Evolutionary conservation across 1,139 yeast genomes (phyloP), one percentile per base, ranked within the genome.

Genomic region (Meyerozyma sp.): DNA sequence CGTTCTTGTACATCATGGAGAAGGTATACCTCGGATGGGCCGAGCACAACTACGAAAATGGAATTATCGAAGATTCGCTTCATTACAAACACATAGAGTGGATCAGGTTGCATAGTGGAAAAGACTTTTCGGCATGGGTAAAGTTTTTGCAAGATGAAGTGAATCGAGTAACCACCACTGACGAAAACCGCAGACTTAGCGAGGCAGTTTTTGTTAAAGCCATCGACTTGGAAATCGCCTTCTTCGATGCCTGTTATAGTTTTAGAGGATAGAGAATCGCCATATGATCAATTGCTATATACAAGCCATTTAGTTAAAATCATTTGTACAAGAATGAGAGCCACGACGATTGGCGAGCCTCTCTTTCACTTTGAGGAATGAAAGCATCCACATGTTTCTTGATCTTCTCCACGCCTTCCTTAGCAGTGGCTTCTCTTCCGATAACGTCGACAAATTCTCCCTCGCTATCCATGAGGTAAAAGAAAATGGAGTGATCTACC

Each of bases 401-500:
- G 55, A 93, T 87, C 65, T 86, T 85, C 40, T 77, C 80, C n/a
- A 83, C 82, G 20, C 95, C 96, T 46, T 84, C 84, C 29, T 75
- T 74, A 20, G 90, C 91, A 42, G 82, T 86, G 53, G 84, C 89
- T 56, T 91, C 93, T 60, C 95, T 82, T 40, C 98, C 98, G 54
- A 93, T 75, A 11, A 93, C 98, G 63, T 93, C 97, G 44, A 91
- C 86, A 58, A 89, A 93, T 55, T 86, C 81, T 41, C 98, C 98
- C 62, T 93, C 98, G 16, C 96, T 91, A 60, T 93, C 98, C 95
- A 93, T 89, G 54, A 93, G 73, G 60, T 93, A 93, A 65, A 90
- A 91, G 77, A 91, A 93, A 47, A 93, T 91, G 7, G 97, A 89
- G 65, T 93, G 98, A 61, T 93, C 98, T 16, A 93, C 98, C 51